Percentiles rank a stretch among this genome's conserved stretches.
These are phyloP conservation scores for Trichoderma sp. DNA, from an alignment of 2,329 filamentous ascomycete genomes.

Conservation along the genomic window DNA sequence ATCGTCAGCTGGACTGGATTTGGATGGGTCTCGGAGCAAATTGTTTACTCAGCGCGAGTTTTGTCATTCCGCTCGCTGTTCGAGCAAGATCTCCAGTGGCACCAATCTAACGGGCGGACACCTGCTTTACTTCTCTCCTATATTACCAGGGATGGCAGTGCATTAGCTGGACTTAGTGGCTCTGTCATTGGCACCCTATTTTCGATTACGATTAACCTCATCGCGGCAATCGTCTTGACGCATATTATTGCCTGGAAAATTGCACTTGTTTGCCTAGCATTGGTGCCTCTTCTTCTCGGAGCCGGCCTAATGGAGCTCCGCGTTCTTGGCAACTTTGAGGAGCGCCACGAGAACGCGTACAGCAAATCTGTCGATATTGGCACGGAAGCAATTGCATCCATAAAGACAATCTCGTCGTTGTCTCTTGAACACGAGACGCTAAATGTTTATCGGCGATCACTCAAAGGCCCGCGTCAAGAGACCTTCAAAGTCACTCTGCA, in stretches of 20 bases:
- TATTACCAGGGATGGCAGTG: conserved; percentile 63
- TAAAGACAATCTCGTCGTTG: conserved; percentile 57
- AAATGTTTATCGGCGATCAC: conserved; percentile 39
- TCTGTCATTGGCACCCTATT: conserved; percentile 64
- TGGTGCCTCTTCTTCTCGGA: conserved; percentile 63
- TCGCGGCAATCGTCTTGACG: conserved; percentile 62
- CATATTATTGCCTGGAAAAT: conserved; percentile 71
- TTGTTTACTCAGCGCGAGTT: conserved; percentile 57
- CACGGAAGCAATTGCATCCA: conserved; percentile 59
- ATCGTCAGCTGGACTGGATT: conserved; percentile 49
- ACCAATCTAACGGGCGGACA: conserved; percentile 58
- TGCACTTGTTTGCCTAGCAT: conserved; percentile 62
- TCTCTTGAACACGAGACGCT: conserved; percentile 39
- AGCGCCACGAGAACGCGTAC: conserved; percentile 59
- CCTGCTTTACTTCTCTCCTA: conserved; percentile 58
- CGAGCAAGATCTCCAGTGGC: conserved; percentile 64
- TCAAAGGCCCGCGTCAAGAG: conserved; percentile 40
- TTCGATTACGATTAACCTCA: conserved; percentile 60
- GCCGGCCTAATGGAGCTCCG: conserved; percentile 63
- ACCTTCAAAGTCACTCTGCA: conserved; percentile 31
- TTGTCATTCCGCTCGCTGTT: conserved; percentile 60
- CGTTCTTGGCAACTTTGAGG: conserved; percentile 56
- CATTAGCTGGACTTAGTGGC: conserved; percentile 61
- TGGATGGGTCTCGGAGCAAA: conserved; percentile 50
- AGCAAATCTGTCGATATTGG: conserved; percentile 59